Evolutionary conservation across 345 rosid genomes (phyloP), one percentile per base, ranked within the genome.

Genomic region (Eucalyptus caleyi): DNA sequence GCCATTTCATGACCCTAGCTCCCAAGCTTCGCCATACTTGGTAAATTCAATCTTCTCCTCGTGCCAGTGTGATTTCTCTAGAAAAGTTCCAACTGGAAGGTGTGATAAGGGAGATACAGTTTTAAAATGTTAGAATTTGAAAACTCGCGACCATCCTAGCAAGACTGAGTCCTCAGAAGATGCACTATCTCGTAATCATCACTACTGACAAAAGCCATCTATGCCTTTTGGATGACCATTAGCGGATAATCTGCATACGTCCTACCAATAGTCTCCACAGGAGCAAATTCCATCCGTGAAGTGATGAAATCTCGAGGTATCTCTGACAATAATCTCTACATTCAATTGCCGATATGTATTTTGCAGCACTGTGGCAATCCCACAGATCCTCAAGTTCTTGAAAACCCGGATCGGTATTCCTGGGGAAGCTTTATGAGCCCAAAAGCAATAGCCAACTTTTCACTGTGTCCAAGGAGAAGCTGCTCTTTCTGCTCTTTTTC

Each of bases 301-400:
- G 92, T 94, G 99, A 89, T 97, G 99, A 92, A 96, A 96, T 89
- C 99, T 94, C 30, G 95, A 91, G 30, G 96, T 95, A 87, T 96
- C 98, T 93, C 98, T 96, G 24, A 97, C 93, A 50, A 95, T 90
- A 26, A 97, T 95, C 92, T 95, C 97, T 93, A 87, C 83, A 91
- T 93, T 96, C 99, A 26, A 95, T 91, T 49, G 93, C 94, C 19
- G 99, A 97, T 85, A 97, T 92, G 54, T 90, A 93, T 90, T 96
- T 96, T 62, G 91, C 93, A 65, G 96, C 97, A 72, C 86, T 87
- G 87, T 97, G 99, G 88, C 99, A 96, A 90, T 97, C 99, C 97
- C 96, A 50, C 98, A 97, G 4, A 96, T 93, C 92, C 99, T 94
- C 93, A 97, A 89, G 94, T 97, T 97, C 92, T 97, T 97, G 90